phyloP scores from a whole-genome alignment of 371 early-diverging fungal species.

The Choanephora cucurbitarum region DNA sequence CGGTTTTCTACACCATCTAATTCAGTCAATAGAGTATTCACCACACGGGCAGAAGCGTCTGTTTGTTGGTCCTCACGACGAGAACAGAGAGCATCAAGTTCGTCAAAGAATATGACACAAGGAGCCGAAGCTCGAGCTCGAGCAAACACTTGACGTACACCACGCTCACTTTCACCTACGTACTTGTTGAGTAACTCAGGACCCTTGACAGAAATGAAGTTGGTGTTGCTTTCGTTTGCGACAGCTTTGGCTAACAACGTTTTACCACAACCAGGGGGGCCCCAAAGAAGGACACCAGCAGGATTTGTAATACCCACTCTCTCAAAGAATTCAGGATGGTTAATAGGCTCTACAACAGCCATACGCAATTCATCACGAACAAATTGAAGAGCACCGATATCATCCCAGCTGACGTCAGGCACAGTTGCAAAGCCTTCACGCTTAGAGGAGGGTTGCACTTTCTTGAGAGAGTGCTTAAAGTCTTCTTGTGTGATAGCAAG shows the following conservation, averaged over 20 bases:
- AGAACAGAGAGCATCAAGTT: conserved; percentile 96
- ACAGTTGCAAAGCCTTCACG: conserved; percentile 99
- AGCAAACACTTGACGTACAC: conserved; percentile 97
- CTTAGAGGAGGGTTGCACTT: conserved; percentile 96
- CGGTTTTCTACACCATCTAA: conserved; percentile 97
- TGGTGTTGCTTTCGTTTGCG: conserved; percentile 95
- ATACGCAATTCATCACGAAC: conserved; percentile 94
- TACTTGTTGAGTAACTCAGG: conserved; percentile 99
- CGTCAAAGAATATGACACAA: conserved; percentile 99
- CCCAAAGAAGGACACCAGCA: conserved; percentile 97
- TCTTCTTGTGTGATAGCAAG: conserved; percentile 87
- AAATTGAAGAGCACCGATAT: conserved; percentile 89
- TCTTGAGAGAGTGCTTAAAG: conserved; percentile 87
- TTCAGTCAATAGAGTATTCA: conserved; percentile 98
- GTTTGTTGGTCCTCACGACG: conserved; percentile 81
- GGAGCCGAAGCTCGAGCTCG: conserved; percentile 95
- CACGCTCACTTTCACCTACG: conserved; percentile 99
- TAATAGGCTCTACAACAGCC: conserved; percentile 97
- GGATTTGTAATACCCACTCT: conserved; percentile 93
- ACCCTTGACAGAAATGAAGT: conserved; percentile 99
- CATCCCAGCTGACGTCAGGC: conserved; percentile 94
- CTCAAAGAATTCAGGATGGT: conserved; percentile 90
- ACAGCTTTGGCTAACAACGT: conserved; percentile 99
- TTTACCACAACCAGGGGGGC: conserved; percentile 99
- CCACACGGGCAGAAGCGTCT: conserved; percentile 92